A percentile compares a stretch with the other conserved stretches of the same genome.
phyloP scores from a whole-genome alignment of 768 basidiomycete genomes.

The Amanita exitialis region DNA sequence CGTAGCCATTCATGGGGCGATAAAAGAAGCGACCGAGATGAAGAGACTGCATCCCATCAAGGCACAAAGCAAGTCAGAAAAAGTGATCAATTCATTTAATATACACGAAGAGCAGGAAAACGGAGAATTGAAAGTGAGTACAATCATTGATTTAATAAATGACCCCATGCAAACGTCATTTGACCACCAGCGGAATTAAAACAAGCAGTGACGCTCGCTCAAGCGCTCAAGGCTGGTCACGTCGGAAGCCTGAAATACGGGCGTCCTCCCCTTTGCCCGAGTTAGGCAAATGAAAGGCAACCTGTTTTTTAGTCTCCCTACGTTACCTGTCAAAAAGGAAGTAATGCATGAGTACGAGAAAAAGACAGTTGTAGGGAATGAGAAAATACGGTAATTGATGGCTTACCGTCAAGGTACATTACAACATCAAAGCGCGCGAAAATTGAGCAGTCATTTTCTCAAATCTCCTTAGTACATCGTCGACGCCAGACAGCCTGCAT shows the following conservation, averaged over 20 bases:
- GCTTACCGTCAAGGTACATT: neutral
- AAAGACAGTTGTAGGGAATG: neutral
- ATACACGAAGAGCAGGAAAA: neutral
- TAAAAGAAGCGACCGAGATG: no score
- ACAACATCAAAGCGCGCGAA: neutral
- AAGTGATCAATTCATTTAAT: neutral
- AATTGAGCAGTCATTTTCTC: slow-evolving; percentile 13
- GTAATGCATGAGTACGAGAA: neutral
- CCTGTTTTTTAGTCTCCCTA: slow-evolving; percentile 3
- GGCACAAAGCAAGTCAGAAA: no score
- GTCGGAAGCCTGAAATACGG: slow-evolving; percentile 3
- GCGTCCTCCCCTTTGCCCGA: neutral
- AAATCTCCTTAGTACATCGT: slow-evolving; percentile 19
- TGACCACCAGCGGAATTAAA: neutral
- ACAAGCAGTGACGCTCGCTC: neutral
- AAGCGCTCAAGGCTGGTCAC: neutral
- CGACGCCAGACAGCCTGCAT: slow-evolving; percentile 24
- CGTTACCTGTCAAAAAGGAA: neutral
- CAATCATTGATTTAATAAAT: no score
- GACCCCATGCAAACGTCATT: neutral
- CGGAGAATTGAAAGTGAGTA: no score
- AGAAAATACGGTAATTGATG: no score
- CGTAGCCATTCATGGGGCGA: no score
- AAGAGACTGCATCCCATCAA: no score
- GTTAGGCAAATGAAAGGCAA: neutral